Percentiles rank a stretch among this genome's conserved stretches.
phyloP scores from a whole-genome alignment of 495 filamentous ascomycete species.

The Ramalina peruviana region DNA sequence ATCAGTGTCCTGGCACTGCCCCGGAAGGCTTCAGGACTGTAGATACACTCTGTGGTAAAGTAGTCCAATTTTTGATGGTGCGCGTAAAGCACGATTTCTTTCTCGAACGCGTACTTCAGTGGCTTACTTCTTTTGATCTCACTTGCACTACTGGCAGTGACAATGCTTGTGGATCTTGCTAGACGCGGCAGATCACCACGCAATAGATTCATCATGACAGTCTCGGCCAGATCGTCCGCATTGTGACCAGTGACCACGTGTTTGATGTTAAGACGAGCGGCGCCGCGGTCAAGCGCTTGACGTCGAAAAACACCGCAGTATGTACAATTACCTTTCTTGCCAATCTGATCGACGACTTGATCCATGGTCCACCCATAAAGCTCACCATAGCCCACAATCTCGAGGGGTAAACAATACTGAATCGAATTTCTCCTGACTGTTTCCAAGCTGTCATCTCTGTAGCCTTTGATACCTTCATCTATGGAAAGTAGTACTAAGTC shows the following conservation, averaged over 20 bases:
- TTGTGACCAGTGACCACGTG: conserved; percentile 98
- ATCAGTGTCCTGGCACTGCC: conserved; percentile 83
- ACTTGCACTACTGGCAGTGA: conserved; percentile 59
- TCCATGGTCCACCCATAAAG: conserved; percentile 99
- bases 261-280: conserved; percentile 70
- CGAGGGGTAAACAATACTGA: conserved; percentile 81
- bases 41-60: conserved; percentile 96
- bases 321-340: conserved; percentile 97
- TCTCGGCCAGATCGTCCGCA: conserved; percentile 96
- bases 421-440: conserved; percentile 87
- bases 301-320: conserved; percentile 95
- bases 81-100: conserved; percentile 95
- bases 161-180: conserved; percentile 79
- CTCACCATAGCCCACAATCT: conserved; percentile 85
- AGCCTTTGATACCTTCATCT: conserved; percentile 94
- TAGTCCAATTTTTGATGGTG: conserved; percentile 94
- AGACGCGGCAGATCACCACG: conserved; percentile 81
- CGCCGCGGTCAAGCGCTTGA: conserved; percentile 87
- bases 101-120: conserved; percentile 95
- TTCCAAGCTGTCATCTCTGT: conserved; percentile 87
- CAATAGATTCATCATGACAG: conserved; percentile 91
- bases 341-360: conserved; percentile 86
- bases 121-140: conserved; percentile 90
- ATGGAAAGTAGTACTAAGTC: conserved; percentile 79
- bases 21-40: conserved; percentile 95